A percentile compares a stretch with the other conserved stretches of the same genome.
phyloP scores from a whole-genome alignment of 352 stramenopile species.

The Globisporangium acanthophoron region DNA sequence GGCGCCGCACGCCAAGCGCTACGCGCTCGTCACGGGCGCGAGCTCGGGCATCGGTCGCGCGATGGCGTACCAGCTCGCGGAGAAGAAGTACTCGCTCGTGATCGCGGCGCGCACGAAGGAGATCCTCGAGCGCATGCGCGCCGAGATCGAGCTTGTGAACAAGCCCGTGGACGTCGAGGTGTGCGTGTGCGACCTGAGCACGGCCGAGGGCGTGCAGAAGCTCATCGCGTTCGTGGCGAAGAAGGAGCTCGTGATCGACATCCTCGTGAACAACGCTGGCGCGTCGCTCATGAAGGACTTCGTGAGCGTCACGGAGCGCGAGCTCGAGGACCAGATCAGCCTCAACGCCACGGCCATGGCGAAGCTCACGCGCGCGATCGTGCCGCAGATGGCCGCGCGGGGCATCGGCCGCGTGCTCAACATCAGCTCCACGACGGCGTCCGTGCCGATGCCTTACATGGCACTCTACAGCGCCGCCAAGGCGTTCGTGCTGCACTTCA shows the following conservation, averaged over 20 bases:
- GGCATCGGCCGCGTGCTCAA: constrained; percentile 75
- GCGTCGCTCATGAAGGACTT: constrained; percentile 40
- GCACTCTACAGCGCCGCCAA: constrained; percentile 81
- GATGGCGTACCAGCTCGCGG: constrained; percentile 72
- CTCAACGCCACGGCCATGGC: constrained; percentile 65
- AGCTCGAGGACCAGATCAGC: constrained; percentile 60
- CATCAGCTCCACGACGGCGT: constrained; percentile 56
- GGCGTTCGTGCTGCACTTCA: constrained; percentile 68
- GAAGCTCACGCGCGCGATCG: constrained; percentile 52
- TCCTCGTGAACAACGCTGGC: constrained; percentile 84
- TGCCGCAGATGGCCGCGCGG: constrained; percentile 70
- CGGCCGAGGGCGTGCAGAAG: constrained; percentile 38
- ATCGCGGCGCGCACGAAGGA: constrained; percentile 51
- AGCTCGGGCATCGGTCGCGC: constrained; percentile 66
- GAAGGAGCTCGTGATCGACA: constrained; percentile 66
- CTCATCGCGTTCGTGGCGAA: constrained; percentile 50
- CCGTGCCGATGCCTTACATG: constrained; percentile 47
- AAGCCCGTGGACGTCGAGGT: constrained; percentile 50
- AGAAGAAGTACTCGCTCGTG: constrained; percentile 79
- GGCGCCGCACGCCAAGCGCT: constrained; percentile 42
- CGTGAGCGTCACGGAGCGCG: constrained; percentile 22
- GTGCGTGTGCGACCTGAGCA: constrained; percentile 58
- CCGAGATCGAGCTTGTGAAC: constrained; percentile 71
- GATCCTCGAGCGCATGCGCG: constrained; percentile 60
- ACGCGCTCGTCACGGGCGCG: constrained; percentile 70